These are phyloP conservation scores for Eucalyptus cladocalyx DNA, from an alignment of 345 rosid species.

Conservation along the genomic window DNA sequence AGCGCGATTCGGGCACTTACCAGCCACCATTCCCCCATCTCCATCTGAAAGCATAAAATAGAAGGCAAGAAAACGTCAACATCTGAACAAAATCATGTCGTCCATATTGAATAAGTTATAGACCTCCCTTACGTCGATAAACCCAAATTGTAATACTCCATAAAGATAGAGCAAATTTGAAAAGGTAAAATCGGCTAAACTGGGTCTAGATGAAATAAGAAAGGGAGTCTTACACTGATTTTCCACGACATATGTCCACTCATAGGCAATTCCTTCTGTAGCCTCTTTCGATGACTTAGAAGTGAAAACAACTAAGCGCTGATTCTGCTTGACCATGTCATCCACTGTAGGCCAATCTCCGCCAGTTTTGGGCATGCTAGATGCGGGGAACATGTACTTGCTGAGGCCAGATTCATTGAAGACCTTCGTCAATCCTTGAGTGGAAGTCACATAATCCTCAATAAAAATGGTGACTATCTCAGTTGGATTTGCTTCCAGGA, in stretches of 20 bases:
- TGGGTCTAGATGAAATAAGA: neutral
- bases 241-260: slow-evolving; percentile 88
- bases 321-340: slow-evolving; percentile 76
- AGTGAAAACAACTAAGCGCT: slow-evolving; percentile 81
- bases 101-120: neutral
- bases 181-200: neutral
- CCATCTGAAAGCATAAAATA: slow-evolving; percentile 51
- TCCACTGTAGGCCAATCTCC: slow-evolving; percentile 87
- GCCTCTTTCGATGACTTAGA: slow-evolving; percentile 70
- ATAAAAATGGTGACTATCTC: slow-evolving; percentile 90
- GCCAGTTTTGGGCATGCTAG: slow-evolving; percentile 79
- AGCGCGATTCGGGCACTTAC: slow-evolving; percentile 53
- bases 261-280: slow-evolving; percentile 80
- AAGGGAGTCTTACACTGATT: slow-evolving; percentile 48
- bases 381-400: slow-evolving; percentile 53
- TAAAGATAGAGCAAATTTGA: neutral
- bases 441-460: slow-evolving; percentile 83
- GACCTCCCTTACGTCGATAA: neutral
- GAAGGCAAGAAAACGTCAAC: neutral
- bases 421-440: slow-evolving; percentile 69
- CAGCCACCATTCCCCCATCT: slow-evolving; percentile 54
- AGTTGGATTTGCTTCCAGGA: slow-evolving; percentile 56
- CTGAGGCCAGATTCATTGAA: slow-evolving; percentile 69
- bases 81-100: neutral
- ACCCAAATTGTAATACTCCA: neutral